Evolutionary conservation across 371 early-diverging fungal species (phyloP), one percentile per base, ranked within the genome.

Genomic region (Apophysomyces trapeziformis): DNA sequence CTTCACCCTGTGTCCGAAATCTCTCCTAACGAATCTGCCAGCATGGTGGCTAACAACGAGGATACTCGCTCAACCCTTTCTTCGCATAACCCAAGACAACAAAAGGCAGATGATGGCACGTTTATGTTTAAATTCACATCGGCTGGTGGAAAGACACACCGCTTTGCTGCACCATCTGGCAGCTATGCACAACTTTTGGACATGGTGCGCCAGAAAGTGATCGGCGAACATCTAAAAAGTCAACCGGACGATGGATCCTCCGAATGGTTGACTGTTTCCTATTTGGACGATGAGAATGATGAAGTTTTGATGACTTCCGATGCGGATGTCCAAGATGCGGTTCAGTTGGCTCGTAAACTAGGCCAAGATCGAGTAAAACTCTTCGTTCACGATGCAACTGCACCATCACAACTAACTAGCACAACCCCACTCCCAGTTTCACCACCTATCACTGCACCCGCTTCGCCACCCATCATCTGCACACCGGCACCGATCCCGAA

Each of bases 221-320:
- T 41, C 5, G 66, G 39, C n/a, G 75, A 75, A 16, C 63, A 68
- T 50, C 21, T 61, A 14, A 37, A 32, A 45, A 41, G 41, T 11
- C 54, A 50, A 50, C 18, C 54, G 21, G 54, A 50, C 21, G 64
- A 64, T 44, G 58, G 50, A 8, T 61, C 61, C 2, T 38, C 62
- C 11, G 75, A 73, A n/a, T 78, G 79, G 80, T 74, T 89, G 38
- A 87, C 80, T 14, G 73, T 96, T 35, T 89, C 87, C 1, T 96
- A 95, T 74, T 58, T 92, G 64, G 96, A 96, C 71, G 95, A 95
- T 60, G 96, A 96, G 47, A 85, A 90, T 57, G 96, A 96, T 69
- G 74, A 87, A 58, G 90, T 96, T 21, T 77, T 89, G 61, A 80
- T 96, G 67, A 85, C 87, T 16, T 82, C 86, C 57, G 91, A 92